A percentile compares a stretch with the other conserved stretches of the same genome.
Evolutionary conservation across 495 filamentous ascomycete genomes (phyloP).

Genomic region (Amorphotheca resinae): DNA sequence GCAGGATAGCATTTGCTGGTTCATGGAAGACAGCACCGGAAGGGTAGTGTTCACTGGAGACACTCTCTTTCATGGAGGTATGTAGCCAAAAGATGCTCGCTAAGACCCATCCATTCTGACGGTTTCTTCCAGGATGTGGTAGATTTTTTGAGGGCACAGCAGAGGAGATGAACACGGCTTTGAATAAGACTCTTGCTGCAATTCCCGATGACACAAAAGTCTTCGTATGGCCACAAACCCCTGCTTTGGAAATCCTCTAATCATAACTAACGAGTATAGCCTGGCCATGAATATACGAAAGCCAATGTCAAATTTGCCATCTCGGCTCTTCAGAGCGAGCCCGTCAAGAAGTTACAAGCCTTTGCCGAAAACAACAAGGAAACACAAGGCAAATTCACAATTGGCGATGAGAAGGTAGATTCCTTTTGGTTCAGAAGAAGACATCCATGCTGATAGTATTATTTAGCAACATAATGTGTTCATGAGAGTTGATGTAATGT

Average conservation of each 20-base stretch:
- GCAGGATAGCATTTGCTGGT: slow-evolving; percentile 91
- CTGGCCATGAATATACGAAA: slow-evolving; percentile 96
- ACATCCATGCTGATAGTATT: background rate
- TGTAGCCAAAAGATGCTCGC: slow-evolving; percentile 8
- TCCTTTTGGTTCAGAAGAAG: background rate
- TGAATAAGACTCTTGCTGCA: slow-evolving; percentile 72
- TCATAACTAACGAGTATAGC: slow-evolving; percentile 33
- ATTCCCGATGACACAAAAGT: slow-evolving; percentile 89
- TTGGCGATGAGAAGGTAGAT: slow-evolving; percentile 89
- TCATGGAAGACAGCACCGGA: slow-evolving; percentile 65
- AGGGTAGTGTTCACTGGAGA: slow-evolving; percentile 90
- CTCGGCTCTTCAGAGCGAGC: slow-evolving; percentile 57
- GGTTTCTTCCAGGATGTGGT: slow-evolving; percentile 60
- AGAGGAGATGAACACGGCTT: slow-evolving; percentile 79
- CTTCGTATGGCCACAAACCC: slow-evolving; percentile 47
- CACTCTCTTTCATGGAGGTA: slow-evolving; percentile 88
- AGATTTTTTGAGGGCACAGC: slow-evolving; percentile 92
- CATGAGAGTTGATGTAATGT: slow-evolving; percentile 69
- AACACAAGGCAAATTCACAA: slow-evolving; percentile 93
- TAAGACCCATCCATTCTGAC: background rate
- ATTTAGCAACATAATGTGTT: slow-evolving; percentile 87
- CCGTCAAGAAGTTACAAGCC: slow-evolving; percentile 60
- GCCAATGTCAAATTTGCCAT: slow-evolving; percentile 78
- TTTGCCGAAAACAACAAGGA: slow-evolving; percentile 72
- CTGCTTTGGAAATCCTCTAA: background rate